Evolutionary conservation across 768 basidiomycete species (phyloP).

Genomic region (Kwoniella bestiolae): DNA sequence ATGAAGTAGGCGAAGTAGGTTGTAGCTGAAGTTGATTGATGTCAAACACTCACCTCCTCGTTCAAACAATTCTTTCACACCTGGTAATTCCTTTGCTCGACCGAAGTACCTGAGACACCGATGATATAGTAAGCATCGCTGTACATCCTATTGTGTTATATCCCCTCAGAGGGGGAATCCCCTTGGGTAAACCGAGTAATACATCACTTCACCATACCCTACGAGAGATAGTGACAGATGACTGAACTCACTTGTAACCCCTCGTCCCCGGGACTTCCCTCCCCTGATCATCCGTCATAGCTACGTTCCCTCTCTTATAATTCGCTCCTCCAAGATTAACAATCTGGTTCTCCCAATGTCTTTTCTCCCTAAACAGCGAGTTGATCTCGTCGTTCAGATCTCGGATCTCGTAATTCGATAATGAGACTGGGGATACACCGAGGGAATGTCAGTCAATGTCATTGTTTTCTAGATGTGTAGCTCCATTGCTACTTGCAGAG

Average conservation of each 20-base stretch:
- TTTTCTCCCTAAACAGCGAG: slow-evolving; percentile 88
- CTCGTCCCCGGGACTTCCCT: slow-evolving; percentile 95
- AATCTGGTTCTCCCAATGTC: slow-evolving; percentile 98
- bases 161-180: no score
- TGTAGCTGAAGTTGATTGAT: no score
- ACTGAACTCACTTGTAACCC: slow-evolving; percentile 85
- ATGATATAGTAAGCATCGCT: not conserved
- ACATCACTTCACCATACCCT: no score
- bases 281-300: slow-evolving; percentile 92
- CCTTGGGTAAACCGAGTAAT: no score
- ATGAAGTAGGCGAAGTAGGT: no score
- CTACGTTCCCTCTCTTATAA: slow-evolving; percentile 83
- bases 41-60: slow-evolving; percentile 67
- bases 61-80: slow-evolving; percentile 91
- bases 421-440: slow-evolving; percentile 67
- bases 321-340: slow-evolving; percentile 95
- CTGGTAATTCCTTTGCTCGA: slow-evolving; percentile 91
- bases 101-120: slow-evolving; percentile 80
- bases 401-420: slow-evolving; percentile 93
- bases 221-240: not conserved
- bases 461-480: no score
- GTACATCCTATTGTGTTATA: not conserved
- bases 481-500: no score
- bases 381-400: slow-evolving; percentile 99
- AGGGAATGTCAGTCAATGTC: slow-evolving; percentile 5